A percentile compares a stretch with the other conserved stretches of the same genome.
These are phyloP conservation scores for Chlamydomonas eustigma DNA, from an alignment of 139 green algal genomes.

Conservation along the genomic window DNA sequence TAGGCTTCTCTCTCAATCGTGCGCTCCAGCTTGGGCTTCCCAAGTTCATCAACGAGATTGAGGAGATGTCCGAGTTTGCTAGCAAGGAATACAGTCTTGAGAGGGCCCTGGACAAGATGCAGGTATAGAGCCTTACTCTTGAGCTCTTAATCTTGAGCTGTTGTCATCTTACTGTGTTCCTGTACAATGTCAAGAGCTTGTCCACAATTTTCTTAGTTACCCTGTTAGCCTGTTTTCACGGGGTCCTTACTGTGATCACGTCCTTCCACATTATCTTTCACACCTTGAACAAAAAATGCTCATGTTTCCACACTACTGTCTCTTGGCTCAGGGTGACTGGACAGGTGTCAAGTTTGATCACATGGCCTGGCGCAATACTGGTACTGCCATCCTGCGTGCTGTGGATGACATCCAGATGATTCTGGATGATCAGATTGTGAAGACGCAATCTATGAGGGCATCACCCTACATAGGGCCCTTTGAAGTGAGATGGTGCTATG, in stretches of 20 bases:
- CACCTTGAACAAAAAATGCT: no score
- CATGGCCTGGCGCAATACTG: slow-evolving; percentile 60
- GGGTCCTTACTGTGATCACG: no score
- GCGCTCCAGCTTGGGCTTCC: slow-evolving; percentile 46
- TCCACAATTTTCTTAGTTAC: no score
- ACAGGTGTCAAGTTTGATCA: slow-evolving; percentile 52
- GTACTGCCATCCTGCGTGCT: slow-evolving; percentile 46
- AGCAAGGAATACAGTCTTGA: slow-evolving; percentile 68
- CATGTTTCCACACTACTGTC: neutral
- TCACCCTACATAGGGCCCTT: slow-evolving; percentile 77
- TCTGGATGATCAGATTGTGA: slow-evolving; percentile 73
- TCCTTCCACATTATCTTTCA: no score
- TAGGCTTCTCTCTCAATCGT: slow-evolving; percentile 17
- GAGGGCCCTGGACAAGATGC: slow-evolving; percentile 77
- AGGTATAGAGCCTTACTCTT: slow-evolving; percentile 29
- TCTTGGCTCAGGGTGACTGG: slow-evolving; percentile 8
- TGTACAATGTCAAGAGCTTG: no score
- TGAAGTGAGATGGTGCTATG: slow-evolving; percentile 25
- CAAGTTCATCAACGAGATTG: slow-evolving; percentile 52
- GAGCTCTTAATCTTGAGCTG: no score
- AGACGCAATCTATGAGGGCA: slow-evolving; percentile 76
- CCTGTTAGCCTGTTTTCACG: no score
- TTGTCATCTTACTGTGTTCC: no score
- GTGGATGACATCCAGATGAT: slow-evolving; percentile 73
- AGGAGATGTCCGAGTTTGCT: slow-evolving; percentile 64